phyloP scores from a whole-genome alignment of 1,284 basidiomycete genomes.

The Chondrostereum purpureum region DNA sequence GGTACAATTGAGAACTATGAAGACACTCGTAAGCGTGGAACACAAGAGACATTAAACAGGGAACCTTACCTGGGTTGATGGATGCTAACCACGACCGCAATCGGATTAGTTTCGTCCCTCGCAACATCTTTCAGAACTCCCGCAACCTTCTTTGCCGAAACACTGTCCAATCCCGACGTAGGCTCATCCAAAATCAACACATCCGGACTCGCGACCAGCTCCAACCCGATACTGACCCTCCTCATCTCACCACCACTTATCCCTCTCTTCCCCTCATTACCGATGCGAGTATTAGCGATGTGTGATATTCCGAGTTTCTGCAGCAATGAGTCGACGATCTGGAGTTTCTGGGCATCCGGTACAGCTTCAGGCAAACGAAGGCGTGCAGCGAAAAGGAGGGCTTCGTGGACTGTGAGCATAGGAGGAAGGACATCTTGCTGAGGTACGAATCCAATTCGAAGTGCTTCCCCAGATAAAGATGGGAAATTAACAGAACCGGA shows the following conservation, averaged over 20 bases:
- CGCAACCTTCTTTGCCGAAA: constrained; percentile 77
- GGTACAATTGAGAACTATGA: constrained; percentile 72
- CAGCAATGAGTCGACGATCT: constrained; percentile 64
- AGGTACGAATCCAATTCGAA: constrained; percentile 76
- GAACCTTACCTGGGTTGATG: constrained; percentile 71
- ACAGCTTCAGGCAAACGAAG: constrained; percentile 79
- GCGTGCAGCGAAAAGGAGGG: constrained; percentile 77
- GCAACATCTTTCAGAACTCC: constrained; percentile 71
- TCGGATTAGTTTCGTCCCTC: constrained; percentile 59
- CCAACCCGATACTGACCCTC: constrained; percentile 78
- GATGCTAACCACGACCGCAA: constrained; percentile 79
- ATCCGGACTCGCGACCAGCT: constrained; percentile 75
- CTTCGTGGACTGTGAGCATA: constrained; percentile 77
- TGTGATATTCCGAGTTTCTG: constrained; percentile 69
- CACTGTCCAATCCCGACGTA: constrained; percentile 80
- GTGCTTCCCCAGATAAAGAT: constrained; percentile 18
- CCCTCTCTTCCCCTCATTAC: constrained; percentile 71
- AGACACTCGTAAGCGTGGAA: not conserved
- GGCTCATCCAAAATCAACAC: constrained; percentile 81
- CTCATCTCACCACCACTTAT: constrained; percentile 86
- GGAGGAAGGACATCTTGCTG: constrained; percentile 80
- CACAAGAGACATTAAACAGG: too few species aligned
- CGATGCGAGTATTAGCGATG: constrained; percentile 72
- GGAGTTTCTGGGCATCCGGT: constrained; percentile 58
- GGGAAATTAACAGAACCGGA: constrained; percentile 58